phyloP scores from a whole-genome alignment of 2,329 filamentous ascomycete genomes.

The Xylariaceae sp. region DNA sequence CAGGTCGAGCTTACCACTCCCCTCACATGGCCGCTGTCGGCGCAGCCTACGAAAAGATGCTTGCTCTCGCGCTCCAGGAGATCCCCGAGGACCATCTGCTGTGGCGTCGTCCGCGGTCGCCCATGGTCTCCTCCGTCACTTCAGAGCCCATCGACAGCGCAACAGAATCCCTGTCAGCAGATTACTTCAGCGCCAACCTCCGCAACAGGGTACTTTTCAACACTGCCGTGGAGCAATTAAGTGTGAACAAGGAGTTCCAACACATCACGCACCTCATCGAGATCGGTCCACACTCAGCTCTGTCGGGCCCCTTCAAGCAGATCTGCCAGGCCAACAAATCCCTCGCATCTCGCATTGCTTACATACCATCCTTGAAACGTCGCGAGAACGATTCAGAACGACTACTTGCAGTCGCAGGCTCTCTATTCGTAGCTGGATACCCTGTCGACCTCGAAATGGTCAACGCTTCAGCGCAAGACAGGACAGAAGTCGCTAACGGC shows the following conservation, averaged over 20 bases:
- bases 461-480: slow-evolving; percentile 10
- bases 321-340: slow-evolving; percentile 25
- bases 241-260: slow-evolving; percentile 27
- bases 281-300: slow-evolving; percentile 32
- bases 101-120: slow-evolving; percentile 13
- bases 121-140: slow-evolving; percentile 26
- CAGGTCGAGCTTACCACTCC: slow-evolving; percentile 37
- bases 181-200: slow-evolving; percentile 29
- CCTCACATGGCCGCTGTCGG: slow-evolving; percentile 42
- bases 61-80: slow-evolving; percentile 5
- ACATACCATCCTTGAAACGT: slow-evolving; percentile 24
- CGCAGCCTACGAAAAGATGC: slow-evolving; percentile 21
- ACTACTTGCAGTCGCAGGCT: slow-evolving; percentile 25
- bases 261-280: slow-evolving; percentile 26
- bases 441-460: slow-evolving; percentile 25
- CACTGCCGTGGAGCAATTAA: slow-evolving; percentile 36
- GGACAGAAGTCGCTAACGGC: slow-evolving; percentile 5
- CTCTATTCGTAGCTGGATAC: slow-evolving; percentile 24
- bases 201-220: slow-evolving; percentile 25
- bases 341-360: slow-evolving; percentile 14
- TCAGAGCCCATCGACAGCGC: slow-evolving; percentile 9
- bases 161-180: slow-evolving; percentile 7
- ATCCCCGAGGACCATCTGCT: slow-evolving; percentile 16
- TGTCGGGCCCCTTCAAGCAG: slow-evolving; percentile 34
- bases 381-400: slow-evolving; percentile 19